Evolutionary conservation across 371 early-diverging fungal species (phyloP), one percentile per base, ranked within the genome.

Genomic region (Actinomucor elegans): DNA sequence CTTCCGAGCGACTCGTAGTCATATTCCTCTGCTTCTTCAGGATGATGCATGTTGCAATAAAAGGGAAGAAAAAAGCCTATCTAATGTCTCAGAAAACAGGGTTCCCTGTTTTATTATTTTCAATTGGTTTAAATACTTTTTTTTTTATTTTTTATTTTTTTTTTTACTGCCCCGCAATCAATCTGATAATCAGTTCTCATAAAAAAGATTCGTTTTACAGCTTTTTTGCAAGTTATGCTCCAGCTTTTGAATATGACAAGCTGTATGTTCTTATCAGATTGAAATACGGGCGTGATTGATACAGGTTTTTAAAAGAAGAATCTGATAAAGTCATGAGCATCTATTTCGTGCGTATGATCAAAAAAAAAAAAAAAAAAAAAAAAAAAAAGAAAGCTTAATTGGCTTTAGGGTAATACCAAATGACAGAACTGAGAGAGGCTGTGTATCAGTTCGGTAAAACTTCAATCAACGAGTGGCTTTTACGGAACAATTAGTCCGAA

Each of bases 1-100:
- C 73, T 79, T n/a, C 94, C 92, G 46, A 96, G 80, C 40, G 87
- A 74, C 75, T 96, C 96, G 70, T 94, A 96, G 64, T 94, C 96
- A 48, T 73, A 71, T 18, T 87, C 89, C 45, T 67, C 73, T 27
- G 57, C 46, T 67, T 66, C 67, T 47, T 51, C 49, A 20, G 41
- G 41, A 18, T 41, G 41, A n/a, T 41, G 41, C 41, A 41, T 41
- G 21, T 41, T 29, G 15, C 18, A 20, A 17, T 27, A 29, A 43
- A 14, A 24, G 17, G 6, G 40, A 36, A 31, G 32, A 40, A 54
- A 35, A 36, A 20, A 43, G 42, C 34, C 46, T 26, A 49, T 4
- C 49, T 38, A 27, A 23, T 28, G 50, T n/a, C n/a, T n/a, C n/a
- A 50, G 50, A 53, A 55, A 46, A 37, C 41, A 41, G 41, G 41